A percentile compares a stretch with the other conserved stretches of the same genome.
Evolutionary conservation across 257 asterid genomes (phyloP).

Genomic region (Capsicum chinense): DNA sequence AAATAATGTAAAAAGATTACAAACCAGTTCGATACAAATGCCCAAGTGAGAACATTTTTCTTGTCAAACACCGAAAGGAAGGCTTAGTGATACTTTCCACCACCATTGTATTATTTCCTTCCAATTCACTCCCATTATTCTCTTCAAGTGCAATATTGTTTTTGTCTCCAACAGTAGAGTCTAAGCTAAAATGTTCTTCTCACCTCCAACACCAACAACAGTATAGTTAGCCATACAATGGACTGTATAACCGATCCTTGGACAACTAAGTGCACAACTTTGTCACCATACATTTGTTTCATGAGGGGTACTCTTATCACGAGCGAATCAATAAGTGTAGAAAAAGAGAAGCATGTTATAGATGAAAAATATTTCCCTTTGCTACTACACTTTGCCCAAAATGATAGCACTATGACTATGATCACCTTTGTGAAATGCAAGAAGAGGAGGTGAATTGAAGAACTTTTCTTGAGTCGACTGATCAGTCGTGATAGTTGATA

Average conservation of each 20-base stretch:
- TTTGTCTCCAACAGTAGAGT: neutral
- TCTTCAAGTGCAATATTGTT: neutral
- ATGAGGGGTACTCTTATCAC: conserved; percentile 69
- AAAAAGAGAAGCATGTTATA: conserved; percentile 61
- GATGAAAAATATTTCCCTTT: conserved; percentile 58
- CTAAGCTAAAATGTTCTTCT: conserved; percentile 38
- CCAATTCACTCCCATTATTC: conserved; percentile 29
- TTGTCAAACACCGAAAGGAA: conserved; percentile 39
- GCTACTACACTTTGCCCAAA: conserved; percentile 55
- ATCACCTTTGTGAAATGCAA: conserved; percentile 32
- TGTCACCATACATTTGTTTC: conserved; percentile 62
- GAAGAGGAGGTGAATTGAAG: too few relatives aligned
- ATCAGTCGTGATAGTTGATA: too few relatives aligned
- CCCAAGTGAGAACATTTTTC: conserved; percentile 44
- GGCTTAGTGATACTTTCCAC: neutral
- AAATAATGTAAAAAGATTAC: neutral
- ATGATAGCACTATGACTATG: conserved; percentile 39
- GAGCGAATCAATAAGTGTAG: conserved; percentile 56
- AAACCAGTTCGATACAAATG: conserved; percentile 42
- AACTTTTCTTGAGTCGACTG: too few relatives aligned
- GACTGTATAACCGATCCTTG: conserved; percentile 58
- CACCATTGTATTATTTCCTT: conserved; percentile 19
- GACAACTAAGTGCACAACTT: conserved; percentile 58
- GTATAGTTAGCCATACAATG: conserved; percentile 54
- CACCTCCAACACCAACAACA: conserved; percentile 54